Conservation (phyloP, 1,284 basidiomycete genomes). For the Inonotus obliquus region DNA sequence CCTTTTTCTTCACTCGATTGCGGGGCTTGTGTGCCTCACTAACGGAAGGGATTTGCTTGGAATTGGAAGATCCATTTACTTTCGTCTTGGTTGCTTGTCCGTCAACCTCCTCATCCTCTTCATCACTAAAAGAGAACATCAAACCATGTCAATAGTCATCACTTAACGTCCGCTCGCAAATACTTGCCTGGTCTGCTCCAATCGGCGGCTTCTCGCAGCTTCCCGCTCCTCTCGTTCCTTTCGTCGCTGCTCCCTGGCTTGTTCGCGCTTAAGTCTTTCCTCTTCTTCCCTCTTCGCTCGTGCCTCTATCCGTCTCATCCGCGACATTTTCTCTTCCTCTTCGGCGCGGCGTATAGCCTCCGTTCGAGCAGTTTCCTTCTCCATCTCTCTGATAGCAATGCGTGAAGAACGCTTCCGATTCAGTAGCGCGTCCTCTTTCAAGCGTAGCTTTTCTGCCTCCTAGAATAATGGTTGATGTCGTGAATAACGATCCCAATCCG, state of each 20-base stretch:
- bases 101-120: neutral
- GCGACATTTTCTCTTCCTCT: conserved; percentile 58
- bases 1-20: neutral
- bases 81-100: neutral
- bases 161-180: neutral
- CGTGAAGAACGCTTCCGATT: conserved; percentile 83
- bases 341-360: conserved; percentile 52
- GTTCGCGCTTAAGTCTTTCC: conserved; percentile 54
- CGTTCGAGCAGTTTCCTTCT: conserved; percentile 61
- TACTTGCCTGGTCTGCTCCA: conserved; percentile 20
- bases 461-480: conserved; percentile 27
- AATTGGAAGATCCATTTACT: neutral
- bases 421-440: conserved; percentile 63
- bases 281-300: conserved; percentile 62
- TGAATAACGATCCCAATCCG: neutral
- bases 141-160: neutral
- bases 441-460: conserved; percentile 59
- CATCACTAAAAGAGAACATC: neutral
- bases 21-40: neutral
- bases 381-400: conserved; percentile 68
- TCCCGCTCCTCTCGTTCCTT: conserved; percentile 48
- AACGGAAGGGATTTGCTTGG: neutral
- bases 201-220: conserved; percentile 9
- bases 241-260: conserved; percentile 47
- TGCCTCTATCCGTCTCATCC: conserved; percentile 57